Evolutionary conservation across 2,329 filamentous ascomycete genomes (phyloP), one percentile per base, ranked within the genome.

Genomic region (Colletotrichum sp.): DNA sequence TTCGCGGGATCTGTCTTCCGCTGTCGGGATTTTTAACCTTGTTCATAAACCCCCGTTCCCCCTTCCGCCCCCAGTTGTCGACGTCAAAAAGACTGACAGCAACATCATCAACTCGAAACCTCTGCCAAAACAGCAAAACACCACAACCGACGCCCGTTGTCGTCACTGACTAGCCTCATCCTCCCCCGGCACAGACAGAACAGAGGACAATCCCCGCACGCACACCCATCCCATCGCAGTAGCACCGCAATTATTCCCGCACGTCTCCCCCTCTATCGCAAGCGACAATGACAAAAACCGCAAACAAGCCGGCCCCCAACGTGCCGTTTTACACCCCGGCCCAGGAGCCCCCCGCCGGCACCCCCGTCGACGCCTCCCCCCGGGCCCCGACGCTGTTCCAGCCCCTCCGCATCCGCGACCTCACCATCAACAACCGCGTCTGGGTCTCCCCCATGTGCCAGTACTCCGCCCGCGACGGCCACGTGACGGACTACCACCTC

Each of bases 401-500:
- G 74, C 91, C 91, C 13, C 84, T 92, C 77, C 86, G 83, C 72
- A 89, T 92, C 79, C 89, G 91, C 71, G 86, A 85, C 75, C 79
- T 91, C 71, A 87, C 86, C 52, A 84, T 92, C 28, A 84, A 86
- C 76, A 92, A 93, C 84, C 90, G 91, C 72, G 87, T 92, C 80
- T 88, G 86, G 67, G 90, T 92, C 65, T 88, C 89, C 68, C 91
- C 92, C 72, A 92, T 93, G 90, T 93, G 91, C 84, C 90, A 87
- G 79, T 92, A 91, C 84, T 90, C 88, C 30, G 88, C 90, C 77
- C 81, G 88, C 63, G 84, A 91, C 77, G 90, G 96, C 52, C 94
- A 96, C 84, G 87, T 93, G 78, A 96, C 94, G 3, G 90, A 94
- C 82, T 98, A 93, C 90, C 95, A 98, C 84, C 87, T 96, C 66